Base-by-base conservation (phyloP, 768 basidiomycete genomes). In the Boletus sensibilis region DNA sequence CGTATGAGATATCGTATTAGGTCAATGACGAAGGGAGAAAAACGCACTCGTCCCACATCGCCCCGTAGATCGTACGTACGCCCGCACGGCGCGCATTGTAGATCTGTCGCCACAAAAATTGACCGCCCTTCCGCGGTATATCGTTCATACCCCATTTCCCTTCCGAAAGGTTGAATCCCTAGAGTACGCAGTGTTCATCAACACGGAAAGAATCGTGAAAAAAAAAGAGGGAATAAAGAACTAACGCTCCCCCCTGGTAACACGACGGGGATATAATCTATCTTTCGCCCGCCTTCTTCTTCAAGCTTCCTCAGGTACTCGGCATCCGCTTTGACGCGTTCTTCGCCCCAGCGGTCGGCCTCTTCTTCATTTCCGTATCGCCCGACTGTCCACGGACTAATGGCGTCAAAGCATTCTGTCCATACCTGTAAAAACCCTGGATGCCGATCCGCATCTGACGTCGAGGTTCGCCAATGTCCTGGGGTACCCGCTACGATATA, bases 251-350 rank as follows among this genome's bases (percentile, higher is more conserved):
- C 86, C 10, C 91, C 91, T 41, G 91, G 91, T 53, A 88, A 79
- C 5, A 92, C 82, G 10, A 92, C 88, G 2, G 92, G 92, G n/a
- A 92, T 80, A 67, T 92, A 93, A 68, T 90, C 88, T 21, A 91
- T 77, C 65, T 80, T 85, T 62, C 78, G 78, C 27, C 73, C 72
- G 8, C 67, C 66, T 50, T 75, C 72, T 40, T 80, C 76, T 58
- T 76, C 79, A 21, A 80, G 75, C 52, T 72, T 72, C 63, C 72
- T 80, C 42, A 94, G 75, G 27, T 84, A 69, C 39, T 84, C 83
- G 2, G 83, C 71, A 68, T 94, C 92, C 0, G 73, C 79, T 50
- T 80, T 83, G 69, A 90, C 83, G 46, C 80, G 84, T 11, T 78
- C 77, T 62, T 82, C 78, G 9, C 82, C 82, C 69, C 86, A 92